phyloP scores from a whole-genome alignment of 805 yeast genomes.

The Suhomyces sp. region DNA sequence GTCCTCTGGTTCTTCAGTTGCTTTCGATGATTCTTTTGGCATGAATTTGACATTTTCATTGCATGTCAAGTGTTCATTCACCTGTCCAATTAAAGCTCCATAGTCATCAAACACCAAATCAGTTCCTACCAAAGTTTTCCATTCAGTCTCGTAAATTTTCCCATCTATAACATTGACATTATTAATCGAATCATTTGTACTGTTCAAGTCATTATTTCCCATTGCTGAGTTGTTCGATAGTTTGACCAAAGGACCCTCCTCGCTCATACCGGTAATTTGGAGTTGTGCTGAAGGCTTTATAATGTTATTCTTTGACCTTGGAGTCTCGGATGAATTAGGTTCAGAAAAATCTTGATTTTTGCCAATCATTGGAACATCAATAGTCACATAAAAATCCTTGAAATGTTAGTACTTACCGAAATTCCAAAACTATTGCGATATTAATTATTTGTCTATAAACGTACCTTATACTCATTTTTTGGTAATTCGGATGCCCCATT shows the following conservation, averaged over 20 bases:
- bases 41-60: slow-evolving; percentile 25
- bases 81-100: slow-evolving; percentile 40
- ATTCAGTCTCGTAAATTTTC: slow-evolving; percentile 64
- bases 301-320: slow-evolving; percentile 20
- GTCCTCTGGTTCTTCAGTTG: slow-evolving; percentile 17
- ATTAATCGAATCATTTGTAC: slow-evolving; percentile 18
- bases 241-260: slow-evolving; percentile 34
- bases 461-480: slow-evolving; percentile 24
- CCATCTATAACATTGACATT: slow-evolving; percentile 37
- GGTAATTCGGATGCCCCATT: slow-evolving; percentile 12
- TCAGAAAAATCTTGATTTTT: slow-evolving; percentile 11
- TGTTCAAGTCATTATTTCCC: slow-evolving; percentile 9
- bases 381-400: slow-evolving; percentile 35
- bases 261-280: slow-evolving; percentile 35
- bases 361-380: slow-evolving; percentile 28
- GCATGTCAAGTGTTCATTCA: slow-evolving; percentile 37
- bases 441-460: slow-evolving; percentile 14
- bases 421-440: neutral
- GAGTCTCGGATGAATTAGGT: slow-evolving; percentile 8
- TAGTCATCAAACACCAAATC: slow-evolving; percentile 48
- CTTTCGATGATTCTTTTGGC: slow-evolving; percentile 10
- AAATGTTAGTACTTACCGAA: slow-evolving; percentile 8
- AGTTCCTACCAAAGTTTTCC: slow-evolving; percentile 80
- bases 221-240: slow-evolving; percentile 28
- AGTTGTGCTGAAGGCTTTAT: slow-evolving; percentile 42